phyloP scores from a whole-genome alignment of 352 stramenopile species.

The Phytophthora meadii region DNA sequence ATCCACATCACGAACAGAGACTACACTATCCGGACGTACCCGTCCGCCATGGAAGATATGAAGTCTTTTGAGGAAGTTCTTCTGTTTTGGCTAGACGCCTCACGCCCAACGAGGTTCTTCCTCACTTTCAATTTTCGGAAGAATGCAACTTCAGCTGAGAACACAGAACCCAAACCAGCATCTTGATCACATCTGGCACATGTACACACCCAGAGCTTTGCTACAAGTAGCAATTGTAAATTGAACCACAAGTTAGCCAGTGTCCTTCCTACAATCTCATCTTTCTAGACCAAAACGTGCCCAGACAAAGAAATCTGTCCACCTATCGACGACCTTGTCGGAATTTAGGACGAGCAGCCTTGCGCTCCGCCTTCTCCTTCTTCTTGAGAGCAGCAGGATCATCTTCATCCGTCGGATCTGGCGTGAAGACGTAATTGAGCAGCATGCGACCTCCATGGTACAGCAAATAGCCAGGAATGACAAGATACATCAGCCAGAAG shows the following conservation, averaged over 20 bases:
- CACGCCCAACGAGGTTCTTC: conserved; percentile 21
- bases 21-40: conserved; percentile 6
- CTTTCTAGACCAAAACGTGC: neutral
- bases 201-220: neutral
- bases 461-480: conserved; percentile 83
- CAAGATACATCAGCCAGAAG: conserved; percentile 88
- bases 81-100: conserved; percentile 35
- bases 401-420: conserved; percentile 58
- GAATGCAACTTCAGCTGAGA: conserved; percentile 1
- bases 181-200: neutral
- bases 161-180: neutral
- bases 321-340: conserved; percentile 45
- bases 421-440: conserved; percentile 87
- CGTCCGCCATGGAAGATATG: conserved; percentile 49
- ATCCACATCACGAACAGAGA: conserved; percentile 18
- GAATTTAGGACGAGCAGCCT: conserved; percentile 62
- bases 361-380: conserved; percentile 81
- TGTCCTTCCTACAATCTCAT: conserved; percentile 1
- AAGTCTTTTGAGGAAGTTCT: conserved; percentile 43
- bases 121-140: conserved; percentile 18
- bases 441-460: conserved; percentile 81
- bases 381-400: conserved; percentile 69
- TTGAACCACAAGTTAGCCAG: conserved; percentile 19
- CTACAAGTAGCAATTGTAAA: conserved; percentile 16
- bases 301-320: neutral